Evolutionary conservation across 1,284 basidiomycete genomes (phyloP).

Genomic region (Stygiomarasmius scandens): DNA sequence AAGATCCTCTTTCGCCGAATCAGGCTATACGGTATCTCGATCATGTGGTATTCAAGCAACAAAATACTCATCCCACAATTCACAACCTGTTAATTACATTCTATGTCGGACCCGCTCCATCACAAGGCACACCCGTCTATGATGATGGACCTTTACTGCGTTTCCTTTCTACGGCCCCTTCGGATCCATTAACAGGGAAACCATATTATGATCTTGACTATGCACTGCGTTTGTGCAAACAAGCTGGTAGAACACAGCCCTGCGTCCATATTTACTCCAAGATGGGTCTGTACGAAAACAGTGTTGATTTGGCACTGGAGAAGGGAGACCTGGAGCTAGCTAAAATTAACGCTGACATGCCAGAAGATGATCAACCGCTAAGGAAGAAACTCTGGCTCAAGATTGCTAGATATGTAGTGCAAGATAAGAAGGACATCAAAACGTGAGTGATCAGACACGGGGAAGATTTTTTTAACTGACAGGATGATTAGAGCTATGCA

Average conservation of each 20-base stretch:
- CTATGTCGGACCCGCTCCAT: constrained; percentile 57
- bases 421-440: constrained; percentile 97
- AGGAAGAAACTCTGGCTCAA: constrained; percentile 97
- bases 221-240: constrained; percentile 89
- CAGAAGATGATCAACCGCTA: constrained; percentile 84
- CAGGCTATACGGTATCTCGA: constrained; percentile 90
- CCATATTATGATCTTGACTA: constrained; percentile 98
- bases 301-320: constrained; percentile 92
- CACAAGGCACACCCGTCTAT: constrained; percentile 34
- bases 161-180: constrained; percentile 85
- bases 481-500: constrained; percentile 79
- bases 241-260: constrained; percentile 79
- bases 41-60: constrained; percentile 79
- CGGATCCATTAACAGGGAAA: constrained; percentile 79
- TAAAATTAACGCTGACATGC: constrained; percentile 92
- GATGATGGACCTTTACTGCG: constrained; percentile 84
- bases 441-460: constrained; percentile 58
- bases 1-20: constrained; percentile 73
- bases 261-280: constrained; percentile 98
- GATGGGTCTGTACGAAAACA: constrained; percentile 96
- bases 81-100: constrained; percentile 95
- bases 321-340: constrained; percentile 93
- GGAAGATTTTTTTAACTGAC: constrained; percentile 9
- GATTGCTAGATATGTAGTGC: constrained; percentile 96
- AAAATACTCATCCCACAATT: constrained; percentile 83